Percentiles rank a stretch among this genome's conserved stretches.
These are phyloP conservation scores for Luffa acutangula DNA, from an alignment of 306 rosid species.

Conservation along the genomic window DNA sequence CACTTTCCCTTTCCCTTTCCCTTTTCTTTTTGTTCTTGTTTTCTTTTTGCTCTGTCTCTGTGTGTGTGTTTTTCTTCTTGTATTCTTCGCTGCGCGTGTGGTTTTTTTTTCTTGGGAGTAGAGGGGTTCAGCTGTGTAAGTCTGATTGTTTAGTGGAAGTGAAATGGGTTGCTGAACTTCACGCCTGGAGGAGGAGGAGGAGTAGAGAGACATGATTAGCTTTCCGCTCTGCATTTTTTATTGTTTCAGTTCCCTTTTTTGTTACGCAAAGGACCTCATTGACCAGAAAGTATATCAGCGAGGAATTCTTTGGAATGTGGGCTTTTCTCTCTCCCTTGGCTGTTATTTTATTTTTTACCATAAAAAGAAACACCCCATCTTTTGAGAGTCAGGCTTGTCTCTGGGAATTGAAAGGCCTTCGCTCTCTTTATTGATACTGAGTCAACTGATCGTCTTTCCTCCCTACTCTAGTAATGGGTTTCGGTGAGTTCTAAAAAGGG, in stretches of 20 bases:
- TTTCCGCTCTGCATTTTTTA: slow-evolving; percentile 26
- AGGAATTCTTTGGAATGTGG: slow-evolving; percentile 53
- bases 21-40: slow-evolving; percentile 7
- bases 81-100: slow-evolving; percentile 56
- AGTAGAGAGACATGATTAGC: slow-evolving; percentile 34
- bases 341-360: neutral
- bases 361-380: slow-evolving; percentile 34
- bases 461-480: slow-evolving; percentile 16
- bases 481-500: slow-evolving; percentile 12
- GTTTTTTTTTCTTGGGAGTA: neutral
- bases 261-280: slow-evolving; percentile 23
- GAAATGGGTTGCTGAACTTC: slow-evolving; percentile 37
- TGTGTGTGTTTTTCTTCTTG: slow-evolving; percentile 25
- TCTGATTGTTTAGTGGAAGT: slow-evolving; percentile 42
- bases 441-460: slow-evolving; percentile 23
- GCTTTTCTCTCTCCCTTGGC: slow-evolving; percentile 19
- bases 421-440: slow-evolving; percentile 32
- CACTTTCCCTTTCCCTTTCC: slow-evolving; percentile 10
- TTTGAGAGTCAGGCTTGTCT: slow-evolving; percentile 86
- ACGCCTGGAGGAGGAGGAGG: slow-evolving; percentile 40
- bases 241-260: slow-evolving; percentile 25
- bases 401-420: slow-evolving; percentile 27
- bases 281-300: slow-evolving; percentile 19
- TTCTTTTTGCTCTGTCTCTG: slow-evolving; percentile 1
- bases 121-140: slow-evolving; percentile 32